Conservation (phyloP, 202 grass and related monocot species). For the Panicum virgatum region DNA sequence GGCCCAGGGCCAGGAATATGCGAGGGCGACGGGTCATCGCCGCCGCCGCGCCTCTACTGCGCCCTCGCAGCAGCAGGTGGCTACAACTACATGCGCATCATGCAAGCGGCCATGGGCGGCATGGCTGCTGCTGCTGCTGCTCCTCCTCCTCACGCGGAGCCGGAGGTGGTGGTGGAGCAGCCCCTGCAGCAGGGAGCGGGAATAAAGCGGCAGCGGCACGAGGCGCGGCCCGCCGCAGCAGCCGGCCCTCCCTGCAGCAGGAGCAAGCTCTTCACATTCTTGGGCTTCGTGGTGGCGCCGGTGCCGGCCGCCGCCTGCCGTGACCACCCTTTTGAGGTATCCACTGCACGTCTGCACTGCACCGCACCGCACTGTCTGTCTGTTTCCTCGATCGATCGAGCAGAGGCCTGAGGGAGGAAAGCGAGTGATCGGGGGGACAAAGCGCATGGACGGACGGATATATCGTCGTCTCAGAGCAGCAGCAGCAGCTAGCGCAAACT, state of each 20-base stretch:
- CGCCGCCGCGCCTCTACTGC: slow-evolving; percentile 7
- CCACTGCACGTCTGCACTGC: too few relatives aligned
- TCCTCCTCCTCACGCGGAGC: neutral
- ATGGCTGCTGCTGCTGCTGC: neutral
- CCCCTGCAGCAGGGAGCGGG: neutral
- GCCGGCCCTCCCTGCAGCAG: neutral
- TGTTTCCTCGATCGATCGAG: too few relatives aligned
- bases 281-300: slow-evolving; percentile 44
- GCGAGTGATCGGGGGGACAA: slow-evolving; percentile 29
- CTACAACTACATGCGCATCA: slow-evolving; percentile 37
- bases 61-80: slow-evolving; percentile 15
- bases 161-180: slow-evolving; percentile 3
- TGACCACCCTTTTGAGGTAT: slow-evolving; percentile 40
- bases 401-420: too few relatives aligned
- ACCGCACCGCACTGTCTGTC: too few relatives aligned
- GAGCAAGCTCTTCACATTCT: slow-evolving; percentile 26
- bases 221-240: neutral
- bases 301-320: slow-evolving; percentile 1
- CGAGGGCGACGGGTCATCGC: slow-evolving; percentile 22
- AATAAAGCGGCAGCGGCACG: slow-evolving; percentile 15
- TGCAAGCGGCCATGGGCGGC: slow-evolving; percentile 26
- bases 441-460: slow-evolving; percentile 27
- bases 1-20: slow-evolving; percentile 27
- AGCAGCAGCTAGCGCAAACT: too few relatives aligned
- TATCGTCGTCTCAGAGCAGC: slow-evolving; percentile 21